Percentiles rank a stretch among this genome's conserved stretches.
Conservation (phyloP, 2,329 filamentous ascomycete species). For the Emergomyces orientalis region DNA sequence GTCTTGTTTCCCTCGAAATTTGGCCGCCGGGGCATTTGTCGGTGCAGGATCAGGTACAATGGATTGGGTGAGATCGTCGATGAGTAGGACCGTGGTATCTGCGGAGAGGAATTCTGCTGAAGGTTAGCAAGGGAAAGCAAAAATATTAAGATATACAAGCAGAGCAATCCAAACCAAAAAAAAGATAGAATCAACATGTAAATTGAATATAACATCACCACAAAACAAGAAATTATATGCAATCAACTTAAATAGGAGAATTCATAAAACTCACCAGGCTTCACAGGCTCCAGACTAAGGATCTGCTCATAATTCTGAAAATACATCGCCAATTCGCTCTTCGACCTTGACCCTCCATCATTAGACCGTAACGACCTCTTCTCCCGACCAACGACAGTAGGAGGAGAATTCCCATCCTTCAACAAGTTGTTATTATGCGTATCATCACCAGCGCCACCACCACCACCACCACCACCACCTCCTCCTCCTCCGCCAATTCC, state of each 20-base stretch:
- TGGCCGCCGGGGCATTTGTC: background rate
- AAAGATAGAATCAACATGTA: background rate
- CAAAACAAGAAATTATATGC: background rate
- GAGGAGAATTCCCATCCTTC: constrained; percentile 5
- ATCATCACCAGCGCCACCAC: background rate
- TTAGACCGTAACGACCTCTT: constrained; percentile 76
- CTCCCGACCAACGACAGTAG: constrained; percentile 31
- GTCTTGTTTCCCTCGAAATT: constrained; percentile 1
- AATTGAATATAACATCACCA: constrained; percentile 23
- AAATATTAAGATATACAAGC: background rate
- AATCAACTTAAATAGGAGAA: background rate
- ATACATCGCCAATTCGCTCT: constrained; percentile 83
- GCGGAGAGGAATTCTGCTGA: constrained; percentile 58
- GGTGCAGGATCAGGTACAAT: constrained; percentile 6
- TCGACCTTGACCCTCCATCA: constrained; percentile 69
- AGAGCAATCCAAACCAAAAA: background rate
- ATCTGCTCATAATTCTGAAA: constrained; percentile 93
- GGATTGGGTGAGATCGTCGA: constrained; percentile 47
- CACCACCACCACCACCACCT: background rate
- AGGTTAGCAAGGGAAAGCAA: constrained; percentile 7
- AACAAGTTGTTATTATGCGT: constrained; percentile 3
- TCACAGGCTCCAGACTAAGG: constrained; percentile 72
- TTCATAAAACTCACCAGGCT: constrained; percentile 52
- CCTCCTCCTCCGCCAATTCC: background rate
- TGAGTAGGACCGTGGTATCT: constrained; percentile 63